phyloP scores from a whole-genome alignment of 257 asterid species.

The Cruciata laevipes region DNA sequence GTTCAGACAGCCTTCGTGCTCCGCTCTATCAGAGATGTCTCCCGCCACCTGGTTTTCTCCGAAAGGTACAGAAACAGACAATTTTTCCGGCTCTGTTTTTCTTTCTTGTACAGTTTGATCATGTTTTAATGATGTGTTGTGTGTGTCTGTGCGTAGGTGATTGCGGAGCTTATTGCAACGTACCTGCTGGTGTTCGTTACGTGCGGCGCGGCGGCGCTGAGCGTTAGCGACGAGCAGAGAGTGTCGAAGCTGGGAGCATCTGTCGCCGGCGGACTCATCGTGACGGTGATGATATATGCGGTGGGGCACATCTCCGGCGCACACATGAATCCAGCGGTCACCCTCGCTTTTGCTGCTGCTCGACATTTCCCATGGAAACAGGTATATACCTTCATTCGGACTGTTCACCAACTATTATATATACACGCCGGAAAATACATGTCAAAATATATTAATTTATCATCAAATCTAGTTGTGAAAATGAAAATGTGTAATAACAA shows the following conservation, averaged over 20 bases:
- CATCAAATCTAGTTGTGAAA: too few relatives aligned
- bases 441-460: too few relatives aligned
- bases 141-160: conserved; percentile 30
- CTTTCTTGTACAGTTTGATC: background rate
- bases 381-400: conserved; percentile 23
- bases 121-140: background rate
- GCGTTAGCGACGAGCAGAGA: conserved; percentile 41
- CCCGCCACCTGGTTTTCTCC: conserved; percentile 32
- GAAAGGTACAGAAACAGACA: conserved; percentile 14
- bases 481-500: too few relatives aligned
- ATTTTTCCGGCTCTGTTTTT: too few relatives aligned
- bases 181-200: conserved; percentile 71
- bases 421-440: too few relatives aligned
- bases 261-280: conserved; percentile 76
- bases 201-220: conserved; percentile 71
- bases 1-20: conserved; percentile 15
- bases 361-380: conserved; percentile 81
- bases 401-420: too few relatives aligned
- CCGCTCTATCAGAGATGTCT: background rate
- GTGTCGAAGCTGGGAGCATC: conserved; percentile 75
- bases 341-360: conserved; percentile 70
- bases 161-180: conserved; percentile 63
- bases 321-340: conserved; percentile 91
- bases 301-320: conserved; percentile 95
- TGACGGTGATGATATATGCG: conserved; percentile 83